Conservation (phyloP, 441 rosid genomes). For the Codiaeum variegatum region DNA sequence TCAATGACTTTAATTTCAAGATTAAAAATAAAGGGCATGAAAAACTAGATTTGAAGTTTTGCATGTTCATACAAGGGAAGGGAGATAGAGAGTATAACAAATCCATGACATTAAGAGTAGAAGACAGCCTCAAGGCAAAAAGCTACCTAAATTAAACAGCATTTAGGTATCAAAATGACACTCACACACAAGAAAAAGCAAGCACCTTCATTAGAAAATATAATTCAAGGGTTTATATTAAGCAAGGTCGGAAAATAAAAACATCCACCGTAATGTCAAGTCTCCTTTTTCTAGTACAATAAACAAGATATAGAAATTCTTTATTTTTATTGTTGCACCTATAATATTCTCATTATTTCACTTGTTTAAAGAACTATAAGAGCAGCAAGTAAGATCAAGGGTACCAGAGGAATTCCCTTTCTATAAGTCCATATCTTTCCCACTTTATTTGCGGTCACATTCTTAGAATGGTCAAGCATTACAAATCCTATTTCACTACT, state of each 20-base stretch:
- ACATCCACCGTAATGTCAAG: background rate
- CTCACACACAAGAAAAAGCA: background rate
- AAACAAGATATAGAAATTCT: background rate
- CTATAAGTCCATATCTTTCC: background rate
- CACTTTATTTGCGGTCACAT: background rate
- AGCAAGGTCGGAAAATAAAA: background rate
- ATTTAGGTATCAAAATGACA: background rate
- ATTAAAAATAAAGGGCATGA: background rate
- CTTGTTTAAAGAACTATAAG: background rate
- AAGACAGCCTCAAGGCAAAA: background rate
- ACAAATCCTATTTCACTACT: background rate
- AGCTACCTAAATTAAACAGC: background rate
- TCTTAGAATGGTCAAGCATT: background rate
- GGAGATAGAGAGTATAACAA: background rate
- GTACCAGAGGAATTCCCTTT: background rate
- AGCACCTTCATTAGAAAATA: background rate
- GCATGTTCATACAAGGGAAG: background rate
- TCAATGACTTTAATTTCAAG: background rate
- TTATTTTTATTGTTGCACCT: background rate
- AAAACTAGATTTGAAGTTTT: background rate
- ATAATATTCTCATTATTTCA: background rate
- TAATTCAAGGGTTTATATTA: background rate
- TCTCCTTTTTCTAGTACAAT: background rate
- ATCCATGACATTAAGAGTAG: background rate
- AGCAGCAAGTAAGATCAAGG: background rate